Evolutionary conservation across 768 basidiomycete species (phyloP).

Genomic region (Suillus paluster): DNA sequence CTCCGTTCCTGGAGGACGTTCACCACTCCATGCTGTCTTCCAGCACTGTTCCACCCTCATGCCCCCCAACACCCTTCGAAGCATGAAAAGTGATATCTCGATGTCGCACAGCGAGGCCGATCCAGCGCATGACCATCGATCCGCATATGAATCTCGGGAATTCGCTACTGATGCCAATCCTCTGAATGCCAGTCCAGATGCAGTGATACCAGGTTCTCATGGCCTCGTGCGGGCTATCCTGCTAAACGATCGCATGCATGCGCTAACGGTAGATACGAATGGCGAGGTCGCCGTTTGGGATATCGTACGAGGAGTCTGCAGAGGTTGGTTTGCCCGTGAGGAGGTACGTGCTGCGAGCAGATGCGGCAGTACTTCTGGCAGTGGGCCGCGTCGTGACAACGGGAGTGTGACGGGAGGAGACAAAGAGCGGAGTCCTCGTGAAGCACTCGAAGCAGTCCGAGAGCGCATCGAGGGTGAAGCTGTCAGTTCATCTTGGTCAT

Average conservation of each 20-base stretch:
- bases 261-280: conserved; percentile 85
- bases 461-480: conserved; percentile 96
- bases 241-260: conserved; percentile 89
- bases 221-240: conserved; percentile 84
- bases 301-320: conserved; percentile 75
- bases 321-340: conserved; percentile 68
- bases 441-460: conserved; percentile 84
- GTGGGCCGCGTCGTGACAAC: conserved; percentile 35
- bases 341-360: conserved; percentile 66
- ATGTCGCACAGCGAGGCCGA: conserved; percentile 31
- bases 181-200: conserved; percentile 59
- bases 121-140: conserved; percentile 43
- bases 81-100: conserved; percentile 22
- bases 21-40: conserved; percentile 42
- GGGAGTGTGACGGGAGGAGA: conserved; percentile 38
- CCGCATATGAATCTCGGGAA: conserved; percentile 73
- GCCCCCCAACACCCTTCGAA: conserved; percentile 31
- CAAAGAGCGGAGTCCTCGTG: conserved; percentile 68
- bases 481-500: conserved; percentile 82
- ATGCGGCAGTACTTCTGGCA: conserved; percentile 48
- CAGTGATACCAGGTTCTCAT: conserved; percentile 71
- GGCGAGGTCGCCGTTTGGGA: conserved; percentile 95
- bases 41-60: conserved; percentile 29
- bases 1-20: conserved; percentile 58
- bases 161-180: conserved; percentile 78